Conservation (phyloP, 805 yeast genomes). For the Lipomyces sp. region DNA sequence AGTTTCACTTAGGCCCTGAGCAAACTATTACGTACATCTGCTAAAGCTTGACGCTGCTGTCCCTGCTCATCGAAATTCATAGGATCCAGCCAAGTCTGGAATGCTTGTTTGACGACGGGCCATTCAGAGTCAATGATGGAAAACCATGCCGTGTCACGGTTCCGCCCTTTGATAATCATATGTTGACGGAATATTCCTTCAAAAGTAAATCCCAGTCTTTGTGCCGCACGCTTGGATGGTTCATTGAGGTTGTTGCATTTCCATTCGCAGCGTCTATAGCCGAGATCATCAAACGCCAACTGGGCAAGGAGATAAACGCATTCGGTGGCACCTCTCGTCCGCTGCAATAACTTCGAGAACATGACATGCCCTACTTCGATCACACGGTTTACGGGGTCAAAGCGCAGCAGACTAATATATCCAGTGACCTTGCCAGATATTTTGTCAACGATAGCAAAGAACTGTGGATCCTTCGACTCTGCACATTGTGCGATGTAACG, state of each 20-base stretch:
- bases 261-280: neutral
- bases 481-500: neutral
- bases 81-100: neutral
- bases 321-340: conserved; percentile 1
- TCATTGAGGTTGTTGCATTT: conserved; percentile 3
- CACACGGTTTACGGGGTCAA: neutral
- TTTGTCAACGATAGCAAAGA: neutral
- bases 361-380: neutral
- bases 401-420: neutral
- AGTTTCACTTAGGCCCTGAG: too few relatives aligned
- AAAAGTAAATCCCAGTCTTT: neutral
- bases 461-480: neutral
- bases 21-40: neutral
- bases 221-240: neutral
- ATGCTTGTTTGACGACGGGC: neutral
- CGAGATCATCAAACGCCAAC: neutral
- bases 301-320: neutral
- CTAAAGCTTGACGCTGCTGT: neutral
- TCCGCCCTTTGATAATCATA: neutral
- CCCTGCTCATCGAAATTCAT: neutral
- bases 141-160: neutral
- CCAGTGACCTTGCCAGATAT: neutral
- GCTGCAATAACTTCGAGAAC: neutral
- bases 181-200: neutral
- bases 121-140: neutral